Evolutionary conservation across 179 eudicot species (phyloP).

Genomic region (Spergularia azorica): DNA sequence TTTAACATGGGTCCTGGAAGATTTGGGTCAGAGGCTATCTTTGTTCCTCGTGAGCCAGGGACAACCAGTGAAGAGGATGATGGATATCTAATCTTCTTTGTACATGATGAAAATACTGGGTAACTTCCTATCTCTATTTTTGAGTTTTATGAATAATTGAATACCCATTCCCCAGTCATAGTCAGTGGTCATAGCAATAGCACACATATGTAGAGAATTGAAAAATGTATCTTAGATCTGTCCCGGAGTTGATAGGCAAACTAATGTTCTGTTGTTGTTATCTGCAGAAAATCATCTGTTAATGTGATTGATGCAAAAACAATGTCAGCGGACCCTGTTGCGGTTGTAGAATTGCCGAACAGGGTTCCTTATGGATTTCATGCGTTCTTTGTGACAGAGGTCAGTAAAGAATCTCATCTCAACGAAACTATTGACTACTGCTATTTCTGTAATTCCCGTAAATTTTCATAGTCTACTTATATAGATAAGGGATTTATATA

Average conservation of each 20-base stretch:
- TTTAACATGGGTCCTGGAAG: constrained; percentile 82
- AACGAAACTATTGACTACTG: too few relatives aligned
- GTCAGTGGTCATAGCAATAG: neutral
- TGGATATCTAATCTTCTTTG: constrained; percentile 90
- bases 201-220: neutral
- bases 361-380: constrained; percentile 98
- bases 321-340: constrained; percentile 93
- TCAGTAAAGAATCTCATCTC: constrained; percentile 24
- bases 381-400: constrained; percentile 95
- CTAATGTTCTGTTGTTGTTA: neutral
- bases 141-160: neutral
- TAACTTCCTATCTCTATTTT: constrained; percentile 22
- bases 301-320: constrained; percentile 89
- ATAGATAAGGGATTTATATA: too few relatives aligned
- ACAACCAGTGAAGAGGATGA: constrained; percentile 77
- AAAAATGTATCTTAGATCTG: neutral
- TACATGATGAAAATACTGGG: constrained; percentile 85
- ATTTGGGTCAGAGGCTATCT: constrained; percentile 91
- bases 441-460: too few relatives aligned
- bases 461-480: too few relatives aligned
- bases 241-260: neutral
- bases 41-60: constrained; percentile 76
- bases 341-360: constrained; percentile 74
- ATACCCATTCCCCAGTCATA: neutral
- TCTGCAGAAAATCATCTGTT: constrained; percentile 74